Conservation (phyloP, 176 grass and related monocot genomes). For the Cenchrus purpureus region DNA sequence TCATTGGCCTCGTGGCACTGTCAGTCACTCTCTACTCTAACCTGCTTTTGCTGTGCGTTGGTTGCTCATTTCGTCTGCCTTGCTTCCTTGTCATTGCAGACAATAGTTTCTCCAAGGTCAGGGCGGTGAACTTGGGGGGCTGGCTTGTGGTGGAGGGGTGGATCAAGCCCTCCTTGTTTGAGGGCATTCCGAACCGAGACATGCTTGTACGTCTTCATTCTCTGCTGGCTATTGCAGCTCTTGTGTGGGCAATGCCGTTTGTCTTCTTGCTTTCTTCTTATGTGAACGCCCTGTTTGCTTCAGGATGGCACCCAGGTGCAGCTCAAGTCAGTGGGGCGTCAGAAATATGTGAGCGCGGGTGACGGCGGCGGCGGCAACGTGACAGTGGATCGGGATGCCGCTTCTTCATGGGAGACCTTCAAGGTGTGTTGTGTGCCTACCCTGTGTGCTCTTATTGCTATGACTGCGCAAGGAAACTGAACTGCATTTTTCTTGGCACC, state of each 20-base stretch:
- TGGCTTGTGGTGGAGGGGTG: slow-evolving; percentile 91
- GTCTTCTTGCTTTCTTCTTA: background rate
- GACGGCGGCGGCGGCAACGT: slow-evolving; percentile 59
- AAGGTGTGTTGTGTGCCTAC: slow-evolving; percentile 46
- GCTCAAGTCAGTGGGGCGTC: slow-evolving; percentile 71
- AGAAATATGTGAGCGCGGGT: slow-evolving; percentile 62
- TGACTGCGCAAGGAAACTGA: background rate
- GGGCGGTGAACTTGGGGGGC: slow-evolving; percentile 82
- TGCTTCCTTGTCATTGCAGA: slow-evolving; percentile 20
- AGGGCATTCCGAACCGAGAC: slow-evolving; percentile 76
- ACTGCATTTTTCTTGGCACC: slow-evolving; percentile 16
- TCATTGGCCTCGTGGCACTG: background rate
- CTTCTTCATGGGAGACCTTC: slow-evolving; percentile 86
- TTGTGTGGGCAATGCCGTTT: background rate
- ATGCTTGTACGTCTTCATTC: slow-evolving; percentile 62
- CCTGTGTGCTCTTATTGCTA: slow-evolving; percentile 3
- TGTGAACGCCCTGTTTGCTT: background rate
- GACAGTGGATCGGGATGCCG: slow-evolving; percentile 58
- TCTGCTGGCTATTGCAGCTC: slow-evolving; percentile 7
- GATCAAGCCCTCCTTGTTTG: slow-evolving; percentile 87
- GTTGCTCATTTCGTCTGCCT: background rate
- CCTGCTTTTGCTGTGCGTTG: background rate
- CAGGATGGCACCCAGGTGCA: slow-evolving; percentile 88
- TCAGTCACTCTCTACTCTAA: background rate
- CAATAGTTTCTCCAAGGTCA: slow-evolving; percentile 64